phyloP scores from a whole-genome alignment of 495 filamentous ascomycete species.

The Talaromyces stipitatus region DNA sequence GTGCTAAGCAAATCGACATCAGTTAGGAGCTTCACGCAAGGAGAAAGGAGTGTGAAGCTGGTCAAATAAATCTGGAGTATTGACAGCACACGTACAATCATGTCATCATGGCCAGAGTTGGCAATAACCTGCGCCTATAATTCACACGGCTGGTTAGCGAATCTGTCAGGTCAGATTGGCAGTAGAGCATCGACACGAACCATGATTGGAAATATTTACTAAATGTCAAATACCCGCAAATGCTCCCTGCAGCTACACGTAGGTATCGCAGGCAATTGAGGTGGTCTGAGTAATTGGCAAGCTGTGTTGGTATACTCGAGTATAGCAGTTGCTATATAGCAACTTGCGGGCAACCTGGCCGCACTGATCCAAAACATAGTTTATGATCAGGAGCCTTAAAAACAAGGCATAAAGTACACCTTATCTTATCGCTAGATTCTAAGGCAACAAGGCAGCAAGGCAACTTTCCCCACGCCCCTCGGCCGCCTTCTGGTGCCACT shows the following conservation, averaged over 20 bases:
- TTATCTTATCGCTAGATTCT: conserved; percentile 5
- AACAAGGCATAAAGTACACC: not conserved
- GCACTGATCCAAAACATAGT: conserved; percentile 3
- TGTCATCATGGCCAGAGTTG: conserved; percentile 94
- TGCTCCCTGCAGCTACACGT: not conserved
- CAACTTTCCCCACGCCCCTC: conserved; percentile 1
- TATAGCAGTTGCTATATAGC: not conserved
- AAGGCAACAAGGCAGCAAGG: conserved; percentile 3
- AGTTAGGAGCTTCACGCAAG: conserved; percentile 4
- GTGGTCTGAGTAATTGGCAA: not conserved
- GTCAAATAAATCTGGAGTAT: not conserved
- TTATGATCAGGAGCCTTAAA: not conserved
- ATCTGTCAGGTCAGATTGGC: not conserved
- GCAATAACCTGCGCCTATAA: conserved; percentile 74
- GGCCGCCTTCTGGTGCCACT: not conserved
- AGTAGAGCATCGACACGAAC: conserved; percentile 3
- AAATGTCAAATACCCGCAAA: not conserved
- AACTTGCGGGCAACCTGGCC: conserved; percentile 6
- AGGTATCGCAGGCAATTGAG: not conserved
- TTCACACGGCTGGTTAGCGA: conserved; percentile 5
- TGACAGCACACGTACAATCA: conserved; percentile 73
- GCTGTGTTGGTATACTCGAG: not conserved
- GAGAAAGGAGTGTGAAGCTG: not conserved
- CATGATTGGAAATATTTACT: not conserved
- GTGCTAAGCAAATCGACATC: conserved; percentile 49